phyloP scores from a whole-genome alignment of 805 yeast species.

The Metschnikowia arizonensis region DNA sequence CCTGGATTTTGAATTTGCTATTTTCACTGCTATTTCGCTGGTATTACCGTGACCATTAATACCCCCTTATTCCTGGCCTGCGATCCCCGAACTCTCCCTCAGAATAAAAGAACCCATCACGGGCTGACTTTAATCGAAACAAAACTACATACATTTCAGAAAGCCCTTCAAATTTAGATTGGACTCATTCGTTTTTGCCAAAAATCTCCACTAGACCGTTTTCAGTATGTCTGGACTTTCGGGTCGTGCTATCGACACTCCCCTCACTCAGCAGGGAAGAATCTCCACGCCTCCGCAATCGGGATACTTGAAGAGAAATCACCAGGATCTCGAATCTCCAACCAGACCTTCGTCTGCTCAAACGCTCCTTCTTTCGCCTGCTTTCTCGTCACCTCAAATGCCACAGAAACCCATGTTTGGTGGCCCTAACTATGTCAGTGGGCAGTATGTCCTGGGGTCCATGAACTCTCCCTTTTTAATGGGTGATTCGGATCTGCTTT shows the following conservation, averaged over 20 bases:
- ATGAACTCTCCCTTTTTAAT: constrained; percentile 11
- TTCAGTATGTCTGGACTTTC: constrained; percentile 6
- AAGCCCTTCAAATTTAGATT: background rate
- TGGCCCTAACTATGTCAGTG: background rate
- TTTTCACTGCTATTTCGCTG: background rate
- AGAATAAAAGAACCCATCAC: background rate
- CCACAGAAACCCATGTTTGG: constrained; percentile 14
- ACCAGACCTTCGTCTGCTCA: constrained; percentile 9
- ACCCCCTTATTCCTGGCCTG: background rate
- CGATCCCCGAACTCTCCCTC: background rate
- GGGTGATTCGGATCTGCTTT: constrained; percentile 7
- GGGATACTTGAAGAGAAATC: constrained; percentile 17
- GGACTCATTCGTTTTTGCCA: background rate
- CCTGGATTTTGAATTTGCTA: no score
- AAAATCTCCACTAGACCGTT: background rate
- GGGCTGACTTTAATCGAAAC: constrained; percentile 1
- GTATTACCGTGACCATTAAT: background rate
- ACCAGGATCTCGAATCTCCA: constrained; percentile 20
- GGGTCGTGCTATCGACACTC: constrained; percentile 21
- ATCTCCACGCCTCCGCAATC: constrained; percentile 39
- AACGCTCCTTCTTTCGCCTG: constrained; percentile 34
- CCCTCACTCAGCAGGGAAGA: constrained; percentile 21
- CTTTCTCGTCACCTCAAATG: constrained; percentile 50
- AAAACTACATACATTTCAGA: background rate
- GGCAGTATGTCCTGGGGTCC: constrained; percentile 11